Evolutionary conservation across 495 filamentous ascomycete genomes (phyloP).

Genomic region (Neurospora sp.): DNA sequence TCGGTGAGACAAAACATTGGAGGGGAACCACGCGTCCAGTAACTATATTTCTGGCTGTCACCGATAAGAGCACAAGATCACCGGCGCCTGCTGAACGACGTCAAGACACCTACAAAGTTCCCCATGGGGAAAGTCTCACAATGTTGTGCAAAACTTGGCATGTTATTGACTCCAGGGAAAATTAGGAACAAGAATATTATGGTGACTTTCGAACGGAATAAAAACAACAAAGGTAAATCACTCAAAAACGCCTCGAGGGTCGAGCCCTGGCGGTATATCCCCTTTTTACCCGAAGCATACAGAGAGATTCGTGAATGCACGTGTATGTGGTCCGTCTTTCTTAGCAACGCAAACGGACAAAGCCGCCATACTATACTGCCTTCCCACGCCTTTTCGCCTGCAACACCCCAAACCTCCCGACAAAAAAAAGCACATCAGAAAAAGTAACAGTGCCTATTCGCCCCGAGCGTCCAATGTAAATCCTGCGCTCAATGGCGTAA

Average conservation of each 20-base stretch:
- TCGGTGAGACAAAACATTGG: background rate
- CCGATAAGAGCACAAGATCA: background rate
- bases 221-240: constrained; percentile 5
- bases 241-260: constrained; percentile 16
- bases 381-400: constrained; percentile 1
- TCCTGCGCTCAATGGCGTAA: constrained; percentile 3
- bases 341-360: constrained; percentile 12
- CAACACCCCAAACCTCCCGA: constrained; percentile 2
- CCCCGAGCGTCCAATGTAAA: constrained; percentile 7
- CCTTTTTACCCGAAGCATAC: background rate
- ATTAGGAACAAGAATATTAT: constrained; percentile 19
- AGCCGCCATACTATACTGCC: constrained; percentile 5
- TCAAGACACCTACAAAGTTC: background rate
- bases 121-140: background rate
- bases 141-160: constrained; percentile 12
- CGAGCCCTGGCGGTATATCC: constrained; percentile 17
- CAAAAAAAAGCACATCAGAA: constrained; percentile 6
- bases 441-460: constrained; percentile 3
- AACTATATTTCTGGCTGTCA: background rate
- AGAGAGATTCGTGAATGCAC: constrained; percentile 10
- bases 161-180: constrained; percentile 19
- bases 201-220: constrained; percentile 6
- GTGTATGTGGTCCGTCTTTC: constrained; percentile 1
- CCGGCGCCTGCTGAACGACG: background rate
- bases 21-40: background rate